Base-by-base conservation (phyloP, 1,284 basidiomycete species). In the Lentinula novae-zelandiae region DNA sequence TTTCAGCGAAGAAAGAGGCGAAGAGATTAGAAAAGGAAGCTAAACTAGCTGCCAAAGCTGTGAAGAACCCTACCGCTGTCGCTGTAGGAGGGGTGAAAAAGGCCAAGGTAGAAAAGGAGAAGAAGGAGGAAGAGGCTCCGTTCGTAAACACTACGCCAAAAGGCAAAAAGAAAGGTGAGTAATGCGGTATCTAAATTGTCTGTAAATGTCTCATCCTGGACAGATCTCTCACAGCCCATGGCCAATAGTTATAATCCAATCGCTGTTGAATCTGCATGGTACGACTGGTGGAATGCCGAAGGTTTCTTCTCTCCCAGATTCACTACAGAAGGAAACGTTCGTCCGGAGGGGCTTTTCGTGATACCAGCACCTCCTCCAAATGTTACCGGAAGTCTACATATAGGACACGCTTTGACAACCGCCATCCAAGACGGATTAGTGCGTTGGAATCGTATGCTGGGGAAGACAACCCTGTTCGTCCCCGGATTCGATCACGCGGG, bases 401-500 rank as follows among this genome's bases (percentile, higher is more conserved):
- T 98, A 65, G 97, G 97, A 2, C 97, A 99, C 69, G 97, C 91
- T 1, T 81, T 99, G 58, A 98, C 96, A 1, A 86, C 92, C 27
- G 90, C 95, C 1, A 90, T 99, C 63, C 96, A 99, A 72, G 97
- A 99, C 73, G 78, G 86, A 1, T 76, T 98, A 62, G 80, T 94
- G 60, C 84, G 95, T 71, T 98, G 95, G 95, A 94, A 96, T 74
- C 91, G 95, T 39, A 99, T 99, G 97, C 79, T 92, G 58, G 96
- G 96, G 2, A 95, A 91, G 76, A 93, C 94, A 4, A 90, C 91
- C 0, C 80, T 98, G 1, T 99, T 92, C 70, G 86, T 91, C 3
- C 97, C 97, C 0, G 97, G 97, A 7, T 99, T 96, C 70, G 97
- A 99, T 75, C 97, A 99, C 71, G 97, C 97, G 4, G 96, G 96